Evolutionary conservation across 768 basidiomycete genomes (phyloP).

Genomic region (Tulasnella calospora): DNA sequence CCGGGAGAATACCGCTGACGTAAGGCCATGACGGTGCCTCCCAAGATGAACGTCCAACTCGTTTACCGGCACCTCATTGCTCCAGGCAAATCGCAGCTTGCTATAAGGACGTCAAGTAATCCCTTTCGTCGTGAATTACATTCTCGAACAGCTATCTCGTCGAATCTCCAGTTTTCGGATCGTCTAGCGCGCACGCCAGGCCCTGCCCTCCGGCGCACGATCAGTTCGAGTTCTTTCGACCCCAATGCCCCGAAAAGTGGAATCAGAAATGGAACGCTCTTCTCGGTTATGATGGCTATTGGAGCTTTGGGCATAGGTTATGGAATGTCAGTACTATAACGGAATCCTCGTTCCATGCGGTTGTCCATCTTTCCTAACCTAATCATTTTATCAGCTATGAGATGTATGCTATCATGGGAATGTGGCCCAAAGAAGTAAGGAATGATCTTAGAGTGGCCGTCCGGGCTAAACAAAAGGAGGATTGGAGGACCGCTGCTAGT

Average conservation of each 20-base stretch:
- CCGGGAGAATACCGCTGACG: background rate
- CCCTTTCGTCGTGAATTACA: background rate
- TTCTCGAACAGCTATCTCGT: background rate
- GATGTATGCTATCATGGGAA: conserved; percentile 5
- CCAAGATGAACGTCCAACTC: background rate
- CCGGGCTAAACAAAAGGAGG: conserved; percentile 17
- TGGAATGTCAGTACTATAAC: conserved; percentile 13
- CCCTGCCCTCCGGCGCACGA: background rate
- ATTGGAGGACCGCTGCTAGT: background rate
- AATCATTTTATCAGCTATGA: background rate
- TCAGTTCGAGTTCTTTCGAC: background rate
- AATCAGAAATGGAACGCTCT: background rate
- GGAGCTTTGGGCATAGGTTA: conserved; percentile 17
- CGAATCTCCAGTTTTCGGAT: background rate
- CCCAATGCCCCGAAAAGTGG: conserved; percentile 4
- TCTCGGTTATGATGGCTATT: background rate
- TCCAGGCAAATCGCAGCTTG: background rate
- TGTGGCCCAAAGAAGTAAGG: conserved; percentile 16
- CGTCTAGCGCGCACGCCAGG: background rate
- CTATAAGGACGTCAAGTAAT: background rate
- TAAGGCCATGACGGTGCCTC: background rate
- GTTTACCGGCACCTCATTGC: background rate
- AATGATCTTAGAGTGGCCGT: conserved; percentile 15
- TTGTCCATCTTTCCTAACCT: background rate
- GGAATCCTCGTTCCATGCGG: background rate